Conservation (phyloP, 2,329 filamentous ascomycete species). For the Westerdykella aurantiaca region DNA sequence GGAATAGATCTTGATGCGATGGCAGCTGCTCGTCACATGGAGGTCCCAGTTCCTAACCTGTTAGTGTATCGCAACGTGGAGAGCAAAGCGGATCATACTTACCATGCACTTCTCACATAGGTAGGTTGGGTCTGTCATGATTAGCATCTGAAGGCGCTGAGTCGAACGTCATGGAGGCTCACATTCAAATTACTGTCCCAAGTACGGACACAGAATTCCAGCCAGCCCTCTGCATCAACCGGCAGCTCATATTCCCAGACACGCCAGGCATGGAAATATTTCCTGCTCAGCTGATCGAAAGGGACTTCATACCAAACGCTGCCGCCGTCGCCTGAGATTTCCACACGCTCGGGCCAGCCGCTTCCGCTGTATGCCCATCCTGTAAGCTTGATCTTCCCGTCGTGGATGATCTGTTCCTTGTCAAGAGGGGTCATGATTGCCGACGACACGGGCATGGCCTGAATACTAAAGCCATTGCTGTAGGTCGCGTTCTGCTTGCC, state of each 20-base stretch:
- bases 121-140: constrained; percentile 38
- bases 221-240: constrained; percentile 46
- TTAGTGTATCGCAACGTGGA: constrained; percentile 4
- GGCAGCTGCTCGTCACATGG: constrained; percentile 59
- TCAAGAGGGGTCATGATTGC: constrained; percentile 61
- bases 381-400: constrained; percentile 52
- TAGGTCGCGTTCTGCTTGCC: constrained; percentile 61
- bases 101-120: constrained; percentile 41
- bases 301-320: constrained; percentile 61
- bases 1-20: constrained; percentile 58
- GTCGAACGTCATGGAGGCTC: constrained; percentile 6
- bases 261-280: constrained; percentile 60
- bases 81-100: constrained; percentile 8
- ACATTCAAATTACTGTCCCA: constrained; percentile 45
- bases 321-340: constrained; percentile 59
- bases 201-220: constrained; percentile 41
- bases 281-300: constrained; percentile 53
- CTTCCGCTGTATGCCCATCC: constrained; percentile 44
- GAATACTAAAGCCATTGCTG: constrained; percentile 59
- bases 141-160: constrained; percentile 7
- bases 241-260: constrained; percentile 60
- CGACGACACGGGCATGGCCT: constrained; percentile 65
- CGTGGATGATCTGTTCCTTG: constrained; percentile 57
- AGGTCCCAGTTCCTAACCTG: constrained; percentile 58
- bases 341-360: constrained; percentile 54